phyloP scores from a whole-genome alignment of 2,329 filamentous ascomycete species.

The Neoscytalidium dimidiatum region DNA sequence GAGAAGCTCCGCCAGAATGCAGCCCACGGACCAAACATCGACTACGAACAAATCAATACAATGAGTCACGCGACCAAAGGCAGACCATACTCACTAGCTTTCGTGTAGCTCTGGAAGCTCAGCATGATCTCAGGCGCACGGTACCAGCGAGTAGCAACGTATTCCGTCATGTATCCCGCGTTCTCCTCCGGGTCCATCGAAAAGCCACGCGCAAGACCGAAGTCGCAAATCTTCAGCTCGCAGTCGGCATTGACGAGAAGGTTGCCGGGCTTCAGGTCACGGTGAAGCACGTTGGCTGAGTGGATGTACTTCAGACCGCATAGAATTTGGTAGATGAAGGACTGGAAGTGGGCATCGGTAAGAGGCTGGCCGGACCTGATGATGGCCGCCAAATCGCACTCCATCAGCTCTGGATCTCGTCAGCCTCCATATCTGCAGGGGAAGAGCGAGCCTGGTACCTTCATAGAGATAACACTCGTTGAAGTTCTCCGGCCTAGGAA shows the following conservation, averaged over 20 bases:
- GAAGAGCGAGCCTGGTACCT: constrained; percentile 55
- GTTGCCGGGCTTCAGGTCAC: constrained; percentile 96
- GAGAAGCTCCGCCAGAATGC: constrained; percentile 93
- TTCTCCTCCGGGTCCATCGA: constrained; percentile 97
- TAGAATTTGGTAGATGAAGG: constrained; percentile 99
- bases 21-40: constrained; percentile 98
- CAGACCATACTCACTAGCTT: constrained; percentile 83
- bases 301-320: constrained; percentile 99
- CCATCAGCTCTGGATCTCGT: constrained; percentile 81
- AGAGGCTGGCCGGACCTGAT: constrained; percentile 95
- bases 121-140: constrained; percentile 98
- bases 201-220: constrained; percentile 93
- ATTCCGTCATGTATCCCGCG: constrained; percentile 99
- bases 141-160: constrained; percentile 98
- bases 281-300: constrained; percentile 95
- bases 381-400: constrained; percentile 96
- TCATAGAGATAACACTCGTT: constrained; percentile 99
- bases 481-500: constrained; percentile 94
- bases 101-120: constrained; percentile 99
- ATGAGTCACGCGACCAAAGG: not conserved
- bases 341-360: constrained; percentile 98
- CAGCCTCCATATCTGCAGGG: not conserved
- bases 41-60: constrained; percentile 55
- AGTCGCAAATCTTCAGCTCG: constrained; percentile 99
- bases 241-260: constrained; percentile 97